Percentiles rank a stretch among this genome's conserved stretches.
Evolutionary conservation across 1,139 yeast species (phyloP).

Genomic region (Taphrina sp.): DNA sequence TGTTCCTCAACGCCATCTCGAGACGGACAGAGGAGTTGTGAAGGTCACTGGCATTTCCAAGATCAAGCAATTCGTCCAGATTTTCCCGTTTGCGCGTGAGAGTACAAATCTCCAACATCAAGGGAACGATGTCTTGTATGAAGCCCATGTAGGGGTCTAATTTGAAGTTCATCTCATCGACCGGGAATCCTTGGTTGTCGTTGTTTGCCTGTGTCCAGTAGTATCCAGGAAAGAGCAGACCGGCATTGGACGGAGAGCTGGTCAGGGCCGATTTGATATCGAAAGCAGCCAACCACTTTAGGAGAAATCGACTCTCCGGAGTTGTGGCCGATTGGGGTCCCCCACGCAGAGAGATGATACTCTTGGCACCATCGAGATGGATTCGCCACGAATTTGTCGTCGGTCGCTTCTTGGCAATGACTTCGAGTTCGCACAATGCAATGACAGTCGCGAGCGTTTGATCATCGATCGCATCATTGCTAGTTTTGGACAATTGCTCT

Average conservation of each 20-base stretch:
- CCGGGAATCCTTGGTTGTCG: neutral
- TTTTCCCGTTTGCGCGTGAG: neutral
- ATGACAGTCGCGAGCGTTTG: conserved; percentile 5
- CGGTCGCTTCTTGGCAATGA: conserved; percentile 8
- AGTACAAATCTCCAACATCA: neutral
- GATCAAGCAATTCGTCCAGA: neutral
- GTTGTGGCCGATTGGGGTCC: neutral
- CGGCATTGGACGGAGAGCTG: neutral
- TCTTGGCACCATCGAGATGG: conserved; percentile 18
- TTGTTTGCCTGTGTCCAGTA: neutral
- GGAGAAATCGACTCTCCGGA: conserved; percentile 4
- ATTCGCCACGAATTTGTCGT: conserved; percentile 16
- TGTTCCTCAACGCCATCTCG: neutral
- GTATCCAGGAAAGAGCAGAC: neutral
- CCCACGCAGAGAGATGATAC: conserved; percentile 11
- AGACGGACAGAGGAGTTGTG: neutral
- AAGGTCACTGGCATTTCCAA: conserved; percentile 1
- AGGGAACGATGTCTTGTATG: conserved; percentile 8
- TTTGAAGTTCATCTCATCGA: neutral
- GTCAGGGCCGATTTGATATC: conserved; percentile 13
- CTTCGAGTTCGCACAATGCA: conserved; percentile 9
- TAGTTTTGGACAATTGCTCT: neutral
- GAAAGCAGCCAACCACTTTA: conserved; percentile 13
- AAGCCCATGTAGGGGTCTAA: conserved; percentile 19
- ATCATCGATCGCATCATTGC: neutral